phyloP scores from a whole-genome alignment of 225 moss, liverwort and hornwort species.

The Pseudoscleropodium purum region DNA sequence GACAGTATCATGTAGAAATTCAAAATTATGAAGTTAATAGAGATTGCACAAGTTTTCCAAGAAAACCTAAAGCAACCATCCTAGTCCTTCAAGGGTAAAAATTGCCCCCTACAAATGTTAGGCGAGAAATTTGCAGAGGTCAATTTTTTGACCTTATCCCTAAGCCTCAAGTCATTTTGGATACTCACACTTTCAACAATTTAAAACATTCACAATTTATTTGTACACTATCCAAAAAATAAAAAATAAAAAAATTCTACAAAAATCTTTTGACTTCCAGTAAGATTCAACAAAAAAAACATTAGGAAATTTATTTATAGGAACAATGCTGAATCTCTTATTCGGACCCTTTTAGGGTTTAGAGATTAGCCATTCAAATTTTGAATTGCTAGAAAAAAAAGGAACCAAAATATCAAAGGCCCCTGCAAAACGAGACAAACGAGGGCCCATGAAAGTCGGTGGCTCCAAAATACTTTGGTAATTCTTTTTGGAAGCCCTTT shows the following conservation, averaged over 20 bases:
- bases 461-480: background rate
- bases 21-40: background rate
- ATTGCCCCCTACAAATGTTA: background rate
- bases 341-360: rapidly evolving
- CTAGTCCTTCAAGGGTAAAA: background rate
- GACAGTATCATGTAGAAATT: background rate
- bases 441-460: background rate
- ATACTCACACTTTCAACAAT: too few species aligned
- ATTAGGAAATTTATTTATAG: background rate
- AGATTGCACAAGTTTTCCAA: background rate
- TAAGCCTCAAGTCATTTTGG: too few species aligned
- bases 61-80: background rate
- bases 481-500: background rate
- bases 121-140: too few species aligned
- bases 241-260: background rate
- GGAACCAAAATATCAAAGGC: background rate
- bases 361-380: background rate
- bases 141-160: too few species aligned
- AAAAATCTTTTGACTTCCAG: background rate
- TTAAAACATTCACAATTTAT: too few species aligned
- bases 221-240: background rate
- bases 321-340: rapidly evolving
- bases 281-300: background rate
- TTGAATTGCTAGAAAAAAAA: background rate
- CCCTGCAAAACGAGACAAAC: background rate